Percentiles rank a stretch among this genome's conserved stretches.
These are phyloP conservation scores for Scenedesmus sp. DNA, from an alignment of 163 green algal genomes.

Conservation along the genomic window DNA sequence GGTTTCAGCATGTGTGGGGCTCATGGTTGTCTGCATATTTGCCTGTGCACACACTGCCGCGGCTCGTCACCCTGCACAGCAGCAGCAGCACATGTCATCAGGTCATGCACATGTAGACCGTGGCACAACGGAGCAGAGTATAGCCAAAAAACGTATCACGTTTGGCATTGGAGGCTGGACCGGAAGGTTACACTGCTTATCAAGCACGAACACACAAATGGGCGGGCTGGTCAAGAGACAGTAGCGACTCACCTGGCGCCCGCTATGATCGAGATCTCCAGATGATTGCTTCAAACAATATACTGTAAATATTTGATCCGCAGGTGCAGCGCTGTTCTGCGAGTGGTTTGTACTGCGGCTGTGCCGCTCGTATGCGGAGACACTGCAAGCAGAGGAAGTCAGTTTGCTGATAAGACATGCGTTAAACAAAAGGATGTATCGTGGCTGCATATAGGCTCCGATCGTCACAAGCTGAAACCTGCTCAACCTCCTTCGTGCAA, in stretches of 20 bases:
- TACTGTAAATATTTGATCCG: too few species aligned
- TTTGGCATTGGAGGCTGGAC: too few species aligned
- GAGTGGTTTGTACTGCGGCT: background rate
- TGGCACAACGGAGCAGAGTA: background rate
- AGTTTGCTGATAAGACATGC: background rate
- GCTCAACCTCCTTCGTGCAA: too few species aligned
- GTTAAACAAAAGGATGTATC: background rate
- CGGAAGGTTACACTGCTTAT: background rate
- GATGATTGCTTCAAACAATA: too few species aligned
- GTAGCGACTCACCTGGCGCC: background rate
- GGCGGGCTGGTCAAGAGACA: constrained; percentile 1
- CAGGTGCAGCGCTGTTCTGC: background rate
- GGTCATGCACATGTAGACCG: background rate
- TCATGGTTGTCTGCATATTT: background rate
- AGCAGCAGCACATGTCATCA: background rate
- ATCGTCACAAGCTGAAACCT: too few species aligned
- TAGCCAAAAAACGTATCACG: too few species aligned
- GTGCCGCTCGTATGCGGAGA: background rate
- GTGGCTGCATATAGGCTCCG: background rate
- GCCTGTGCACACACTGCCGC: background rate
- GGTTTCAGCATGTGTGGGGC: background rate
- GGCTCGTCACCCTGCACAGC: background rate
- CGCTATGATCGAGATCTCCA: background rate
- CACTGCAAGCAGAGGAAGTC: background rate
- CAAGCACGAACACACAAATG: background rate